These are phyloP conservation scores for Penicillium sp. DNA, from an alignment of 2,329 filamentous ascomycete species.

Conservation along the genomic window DNA sequence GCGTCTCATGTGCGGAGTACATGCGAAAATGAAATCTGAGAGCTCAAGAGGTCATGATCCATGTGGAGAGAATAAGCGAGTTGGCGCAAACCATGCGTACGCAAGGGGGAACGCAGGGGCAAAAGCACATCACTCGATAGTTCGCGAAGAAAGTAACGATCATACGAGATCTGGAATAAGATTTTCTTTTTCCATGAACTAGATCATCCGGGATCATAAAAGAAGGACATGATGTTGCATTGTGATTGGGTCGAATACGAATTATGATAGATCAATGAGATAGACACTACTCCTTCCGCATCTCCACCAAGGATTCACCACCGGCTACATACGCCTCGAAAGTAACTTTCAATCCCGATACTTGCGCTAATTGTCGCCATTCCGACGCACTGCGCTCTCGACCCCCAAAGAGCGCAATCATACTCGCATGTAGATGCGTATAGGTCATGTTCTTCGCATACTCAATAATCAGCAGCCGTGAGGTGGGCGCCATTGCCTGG, in stretches of 20 bases:
- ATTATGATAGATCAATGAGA: neutral
- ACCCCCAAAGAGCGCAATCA: conserved; percentile 38
- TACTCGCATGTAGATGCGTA: conserved; percentile 37
- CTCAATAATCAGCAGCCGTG: conserved; percentile 38
- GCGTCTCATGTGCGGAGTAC: too few relatives aligned
- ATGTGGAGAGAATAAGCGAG: neutral
- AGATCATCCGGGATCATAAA: conserved; percentile 10
- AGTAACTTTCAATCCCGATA: conserved; percentile 34
- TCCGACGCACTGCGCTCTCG: conserved; percentile 35
- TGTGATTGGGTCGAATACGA: neutral
- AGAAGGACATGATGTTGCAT: too few relatives aligned
- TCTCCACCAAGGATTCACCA: conserved; percentile 39
- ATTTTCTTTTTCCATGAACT: too few relatives aligned
- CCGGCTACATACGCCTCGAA: conserved; percentile 36
- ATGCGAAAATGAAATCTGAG: too few relatives aligned
- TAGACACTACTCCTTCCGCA: conserved; percentile 21
- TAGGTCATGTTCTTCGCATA: conserved; percentile 38
- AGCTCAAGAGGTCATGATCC: neutral
- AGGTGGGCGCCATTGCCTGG: conserved; percentile 34
- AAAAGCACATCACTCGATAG: too few relatives aligned
- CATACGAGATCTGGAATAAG: neutral
- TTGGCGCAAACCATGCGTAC: neutral
- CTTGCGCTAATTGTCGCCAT: conserved; percentile 35
- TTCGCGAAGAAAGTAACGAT: neutral
- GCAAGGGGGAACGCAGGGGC: too few relatives aligned